These are phyloP conservation scores for slime mould (Dictyostelium discoideum) DNA, from an alignment of 78 protist genomes.

Conservation along the genomic window dicty_2.7 NC_007090.3:4571001-4571500, in stretches of 20 bases:
- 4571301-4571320: constrained; percentile 60
- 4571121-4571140: constrained; percentile 46
- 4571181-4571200: constrained; percentile 20
- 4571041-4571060: background rate
- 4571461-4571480: constrained; percentile 36
- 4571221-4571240: constrained; percentile 6
- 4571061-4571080: background rate
- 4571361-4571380: constrained; percentile 45
- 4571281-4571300: constrained; percentile 6
- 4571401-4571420: background rate
- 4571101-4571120: constrained; percentile 39
- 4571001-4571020: background rate
- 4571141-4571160: constrained; percentile 49
- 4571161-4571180: constrained; percentile 40
- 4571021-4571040: background rate
- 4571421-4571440: constrained; percentile 16
- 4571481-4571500: constrained; percentile 18
- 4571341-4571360: constrained; percentile 8
- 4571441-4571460: constrained; percentile 57
- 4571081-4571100: background rate
- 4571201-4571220: background rate
- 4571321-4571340: constrained; percentile 68
- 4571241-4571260: constrained; percentile 24
- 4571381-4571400: background rate
- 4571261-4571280: constrained; percentile 55